phyloP scores from a whole-genome alignment of 305 asterid genomes.

The Fraxinus angustifolia region DNA sequence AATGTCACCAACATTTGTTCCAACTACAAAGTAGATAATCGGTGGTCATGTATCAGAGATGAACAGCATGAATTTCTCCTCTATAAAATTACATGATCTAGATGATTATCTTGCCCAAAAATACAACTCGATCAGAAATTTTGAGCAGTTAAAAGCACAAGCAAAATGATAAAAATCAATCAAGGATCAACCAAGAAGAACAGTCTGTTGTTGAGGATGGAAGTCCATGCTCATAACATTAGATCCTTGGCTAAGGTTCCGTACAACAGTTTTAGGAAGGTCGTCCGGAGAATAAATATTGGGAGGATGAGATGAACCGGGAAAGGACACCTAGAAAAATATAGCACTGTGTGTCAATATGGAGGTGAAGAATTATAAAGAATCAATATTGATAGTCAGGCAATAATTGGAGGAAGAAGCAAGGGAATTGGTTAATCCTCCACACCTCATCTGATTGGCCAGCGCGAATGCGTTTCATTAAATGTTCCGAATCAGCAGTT shows the following conservation, averaged over 20 bases:
- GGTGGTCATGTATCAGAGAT: background rate
- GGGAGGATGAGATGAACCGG: slow-evolving; percentile 75
- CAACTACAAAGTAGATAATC: slow-evolving; percentile 50
- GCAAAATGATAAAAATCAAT: background rate
- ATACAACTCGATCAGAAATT: slow-evolving; percentile 7
- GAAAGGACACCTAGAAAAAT: slow-evolving; percentile 65
- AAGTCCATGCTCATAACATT: slow-evolving; percentile 98
- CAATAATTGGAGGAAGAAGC: background rate
- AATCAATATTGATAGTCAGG: background rate
- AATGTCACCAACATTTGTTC: slow-evolving; percentile 96
- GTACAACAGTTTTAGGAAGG: slow-evolving; percentile 79
- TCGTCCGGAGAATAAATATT: slow-evolving; percentile 77
- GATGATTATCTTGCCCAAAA: slow-evolving; percentile 4
- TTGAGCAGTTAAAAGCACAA: slow-evolving; percentile 3
- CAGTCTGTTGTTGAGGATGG: slow-evolving; percentile 92
- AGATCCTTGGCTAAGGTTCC: slow-evolving; percentile 90
- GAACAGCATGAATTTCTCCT: slow-evolving; percentile 8
- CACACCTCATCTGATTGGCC: slow-evolving; percentile 92
- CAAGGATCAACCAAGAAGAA: slow-evolving; percentile 69
- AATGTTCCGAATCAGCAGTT: slow-evolving; percentile 89
- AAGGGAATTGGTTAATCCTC: slow-evolving; percentile 10
- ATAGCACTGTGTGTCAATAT: slow-evolving; percentile 19
- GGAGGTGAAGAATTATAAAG: slow-evolving; percentile 19
- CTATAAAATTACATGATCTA: slow-evolving; percentile 4
- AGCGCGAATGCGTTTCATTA: slow-evolving; percentile 83